phyloP scores from a whole-genome alignment of 2,329 filamentous ascomycete genomes.

The Phialocephala sp. region DNA sequence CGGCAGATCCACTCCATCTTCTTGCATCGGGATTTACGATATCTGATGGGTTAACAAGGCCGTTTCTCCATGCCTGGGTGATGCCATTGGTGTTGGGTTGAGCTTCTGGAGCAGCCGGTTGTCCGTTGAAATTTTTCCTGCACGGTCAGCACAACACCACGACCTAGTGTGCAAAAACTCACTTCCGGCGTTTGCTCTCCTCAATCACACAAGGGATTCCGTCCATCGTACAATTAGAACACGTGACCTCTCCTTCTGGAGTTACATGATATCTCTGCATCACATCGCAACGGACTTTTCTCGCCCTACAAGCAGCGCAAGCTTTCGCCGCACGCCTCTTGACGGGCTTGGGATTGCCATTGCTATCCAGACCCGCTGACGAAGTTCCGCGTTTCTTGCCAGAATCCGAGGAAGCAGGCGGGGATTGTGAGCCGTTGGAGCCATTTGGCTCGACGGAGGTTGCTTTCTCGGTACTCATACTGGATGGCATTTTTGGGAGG shows the following conservation, averaged over 20 bases:
- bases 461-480: slow-evolving; percentile 8
- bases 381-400: slow-evolving; percentile 33
- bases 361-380: slow-evolving; percentile 30
- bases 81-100: slow-evolving; percentile 16
- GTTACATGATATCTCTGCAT: slow-evolving; percentile 65
- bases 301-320: slow-evolving; percentile 84
- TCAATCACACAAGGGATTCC: slow-evolving; percentile 57
- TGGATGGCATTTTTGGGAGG: background rate
- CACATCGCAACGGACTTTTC: slow-evolving; percentile 94
- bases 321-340: slow-evolving; percentile 92
- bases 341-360: slow-evolving; percentile 37
- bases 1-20: slow-evolving; percentile 34
- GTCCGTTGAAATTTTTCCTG: slow-evolving; percentile 39
- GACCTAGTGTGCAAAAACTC: slow-evolving; percentile 42
- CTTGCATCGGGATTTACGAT: slow-evolving; percentile 34
- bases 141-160: slow-evolving; percentile 27
- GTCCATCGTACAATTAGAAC: slow-evolving; percentile 47
- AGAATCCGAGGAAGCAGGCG: slow-evolving; percentile 18
- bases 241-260: slow-evolving; percentile 39
- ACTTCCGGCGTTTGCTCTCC: slow-evolving; percentile 73
- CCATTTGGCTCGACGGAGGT: slow-evolving; percentile 12
- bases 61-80: slow-evolving; percentile 32
- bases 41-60: slow-evolving; percentile 38
- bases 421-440: slow-evolving; percentile 18
- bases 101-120: slow-evolving; percentile 18